Conservation (phyloP, 345 rosid genomes). For the Brassica juncea region DNA sequence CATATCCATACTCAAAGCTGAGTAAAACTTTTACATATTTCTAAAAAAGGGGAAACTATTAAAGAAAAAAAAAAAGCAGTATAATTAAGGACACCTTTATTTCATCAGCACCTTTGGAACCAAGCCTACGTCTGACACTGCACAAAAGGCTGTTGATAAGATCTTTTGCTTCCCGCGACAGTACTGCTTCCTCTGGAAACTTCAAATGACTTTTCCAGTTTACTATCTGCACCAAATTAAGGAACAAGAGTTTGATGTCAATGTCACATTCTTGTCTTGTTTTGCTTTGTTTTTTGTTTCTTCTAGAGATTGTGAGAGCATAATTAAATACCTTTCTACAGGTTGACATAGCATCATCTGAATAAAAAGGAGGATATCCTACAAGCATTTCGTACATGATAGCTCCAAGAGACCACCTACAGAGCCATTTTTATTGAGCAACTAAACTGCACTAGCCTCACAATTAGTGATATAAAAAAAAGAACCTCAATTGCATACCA, state of each 20-base stretch:
- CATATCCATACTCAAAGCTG: not conserved
- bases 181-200: slow-evolving; percentile 91
- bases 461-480: not conserved
- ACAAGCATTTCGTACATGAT: slow-evolving; percentile 97
- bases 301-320: not conserved
- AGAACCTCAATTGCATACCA: slow-evolving; percentile 53
- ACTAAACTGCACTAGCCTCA: slow-evolving; percentile 7
- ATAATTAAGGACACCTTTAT: slow-evolving; percentile 70
- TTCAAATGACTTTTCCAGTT: slow-evolving; percentile 96
- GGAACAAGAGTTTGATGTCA: slow-evolving; percentile 1
- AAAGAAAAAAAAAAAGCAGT: not conserved
- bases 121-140: slow-evolving; percentile 85
- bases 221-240: slow-evolving; percentile 58
- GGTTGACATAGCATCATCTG: slow-evolving; percentile 98
- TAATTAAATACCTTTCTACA: slow-evolving; percentile 70
- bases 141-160: slow-evolving; percentile 76
- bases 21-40: not conserved
- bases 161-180: slow-evolving; percentile 82
- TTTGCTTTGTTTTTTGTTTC: not conserved
- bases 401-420: slow-evolving; percentile 99
- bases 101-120: slow-evolving; percentile 86
- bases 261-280: not conserved
- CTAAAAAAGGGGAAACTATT: not conserved
- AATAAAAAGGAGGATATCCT: slow-evolving; percentile 95
- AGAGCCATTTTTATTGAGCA: slow-evolving; percentile 31